Percentiles rank a stretch among this genome's conserved stretches.
phyloP scores from a whole-genome alignment of 2,329 filamentous ascomycete genomes.

The Uncinocarpus reesii region DNA sequence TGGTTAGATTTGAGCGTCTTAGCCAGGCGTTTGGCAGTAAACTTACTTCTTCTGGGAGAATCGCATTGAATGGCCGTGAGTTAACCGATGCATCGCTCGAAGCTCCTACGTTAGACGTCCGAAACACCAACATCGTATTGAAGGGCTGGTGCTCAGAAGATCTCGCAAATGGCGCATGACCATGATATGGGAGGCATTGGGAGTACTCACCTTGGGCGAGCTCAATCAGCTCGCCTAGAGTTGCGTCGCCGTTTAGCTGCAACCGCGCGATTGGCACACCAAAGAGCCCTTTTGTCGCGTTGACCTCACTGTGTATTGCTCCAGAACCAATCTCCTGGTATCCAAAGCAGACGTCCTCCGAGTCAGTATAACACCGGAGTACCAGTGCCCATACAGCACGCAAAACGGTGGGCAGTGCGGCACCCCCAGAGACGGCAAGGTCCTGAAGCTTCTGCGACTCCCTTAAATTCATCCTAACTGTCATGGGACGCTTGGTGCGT shows the following conservation, averaged over 20 bases:
- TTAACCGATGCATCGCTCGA: conserved; percentile 13
- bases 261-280: conserved; percentile 21
- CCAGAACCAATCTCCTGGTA: conserved; percentile 26
- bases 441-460: conserved; percentile 19
- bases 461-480: conserved; percentile 27
- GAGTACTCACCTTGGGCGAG: conserved; percentile 19
- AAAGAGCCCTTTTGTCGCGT: conserved; percentile 16
- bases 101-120: conserved; percentile 23
- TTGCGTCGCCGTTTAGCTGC: conserved; percentile 24
- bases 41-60: conserved; percentile 29
- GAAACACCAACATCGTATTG: conserved; percentile 31
- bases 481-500: conserved; percentile 27
- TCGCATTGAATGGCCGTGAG: conserved; percentile 21
- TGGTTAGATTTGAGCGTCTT: too few species aligned
- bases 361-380: conserved; percentile 38
- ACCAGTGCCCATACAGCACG: conserved; percentile 40
- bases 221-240: conserved; percentile 24
- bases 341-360: conserved; percentile 41
- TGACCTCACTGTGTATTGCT: conserved; percentile 17
- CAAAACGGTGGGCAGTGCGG: conserved; percentile 21
- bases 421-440: conserved; percentile 6
- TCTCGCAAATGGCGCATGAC: conserved; percentile 11
- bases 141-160: conserved; percentile 23
- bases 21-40: too few species aligned
- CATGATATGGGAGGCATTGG: conserved; percentile 12